These are phyloP conservation scores for Fragaria vesca DNA, from an alignment of 306 rosid genomes.

Conservation along the genomic window DNA sequence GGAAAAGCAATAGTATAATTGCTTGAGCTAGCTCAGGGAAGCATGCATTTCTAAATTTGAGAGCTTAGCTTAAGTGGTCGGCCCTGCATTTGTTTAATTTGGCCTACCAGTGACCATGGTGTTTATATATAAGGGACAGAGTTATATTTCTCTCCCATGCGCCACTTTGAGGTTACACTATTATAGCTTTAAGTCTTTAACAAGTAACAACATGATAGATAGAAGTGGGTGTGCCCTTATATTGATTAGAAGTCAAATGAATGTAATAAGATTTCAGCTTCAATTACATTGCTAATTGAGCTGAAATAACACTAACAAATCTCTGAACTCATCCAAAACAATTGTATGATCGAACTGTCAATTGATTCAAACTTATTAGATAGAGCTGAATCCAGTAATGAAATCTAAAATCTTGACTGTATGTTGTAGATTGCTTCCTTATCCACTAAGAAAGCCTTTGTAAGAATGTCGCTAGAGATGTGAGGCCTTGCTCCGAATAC, in stretches of 20 bases:
- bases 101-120: constrained; percentile 17
- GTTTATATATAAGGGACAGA: constrained; percentile 13
- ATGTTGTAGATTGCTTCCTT: background rate
- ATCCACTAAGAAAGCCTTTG: constrained; percentile 37
- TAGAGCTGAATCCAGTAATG: background rate
- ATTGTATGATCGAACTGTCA: background rate
- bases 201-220: background rate
- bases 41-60: constrained; percentile 10
- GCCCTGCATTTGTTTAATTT: background rate
- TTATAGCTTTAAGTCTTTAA: background rate
- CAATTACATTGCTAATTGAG: background rate
- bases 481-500: constrained; percentile 36
- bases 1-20: background rate
- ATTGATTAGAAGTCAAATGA: background rate
- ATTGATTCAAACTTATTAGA: background rate
- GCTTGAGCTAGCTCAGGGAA: background rate
- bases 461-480: constrained; percentile 34
- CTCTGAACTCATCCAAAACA: background rate
- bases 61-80: constrained; percentile 8
- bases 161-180: background rate
- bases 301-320: background rate
- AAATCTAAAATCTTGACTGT: constrained; percentile 20
- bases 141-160: constrained; percentile 10
- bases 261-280: background rate
- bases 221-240: background rate